These are phyloP conservation scores for Syzygium aqueum DNA, from an alignment of 345 rosid genomes.

Conservation along the genomic window DNA sequence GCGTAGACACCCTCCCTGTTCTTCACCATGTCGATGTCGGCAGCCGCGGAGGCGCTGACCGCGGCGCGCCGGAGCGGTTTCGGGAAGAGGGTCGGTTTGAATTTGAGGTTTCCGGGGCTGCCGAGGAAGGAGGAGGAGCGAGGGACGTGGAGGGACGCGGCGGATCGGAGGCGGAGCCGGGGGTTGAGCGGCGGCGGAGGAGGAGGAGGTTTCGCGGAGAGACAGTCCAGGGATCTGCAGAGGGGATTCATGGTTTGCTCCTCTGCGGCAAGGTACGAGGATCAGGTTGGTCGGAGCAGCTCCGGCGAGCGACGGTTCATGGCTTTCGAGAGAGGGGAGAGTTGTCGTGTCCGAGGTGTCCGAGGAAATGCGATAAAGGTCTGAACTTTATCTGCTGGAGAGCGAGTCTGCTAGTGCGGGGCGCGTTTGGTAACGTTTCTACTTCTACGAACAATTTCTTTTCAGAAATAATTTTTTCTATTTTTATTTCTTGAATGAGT, in stretches of 20 bases:
- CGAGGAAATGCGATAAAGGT: background rate
- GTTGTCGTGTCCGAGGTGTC: background rate
- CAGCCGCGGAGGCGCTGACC: constrained; percentile 15
- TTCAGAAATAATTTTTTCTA: too few relatives aligned
- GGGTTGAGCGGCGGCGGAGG: background rate
- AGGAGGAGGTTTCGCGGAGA: constrained; percentile 14
- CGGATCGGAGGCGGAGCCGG: constrained; percentile 3
- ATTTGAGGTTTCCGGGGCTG: background rate
- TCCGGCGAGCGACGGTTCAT: background rate
- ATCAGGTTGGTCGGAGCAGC: background rate
- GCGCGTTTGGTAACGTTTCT: too few relatives aligned
- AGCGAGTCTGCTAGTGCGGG: background rate
- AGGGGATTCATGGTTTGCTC: constrained; percentile 21
- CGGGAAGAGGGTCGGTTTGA: background rate
- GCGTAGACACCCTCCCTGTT: constrained; percentile 66
- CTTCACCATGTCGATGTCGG: constrained; percentile 76
- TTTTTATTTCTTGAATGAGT: too few relatives aligned
- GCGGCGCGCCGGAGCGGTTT: constrained; percentile 11
- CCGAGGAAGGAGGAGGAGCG: constrained; percentile 6
- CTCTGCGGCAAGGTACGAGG: background rate
- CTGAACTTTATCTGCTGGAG: background rate
- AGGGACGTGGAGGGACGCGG: constrained; percentile 12
- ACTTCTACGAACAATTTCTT: too few relatives aligned
- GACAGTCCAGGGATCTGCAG: constrained; percentile 19
- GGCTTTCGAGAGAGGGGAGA: background rate